Percentiles rank a stretch among this genome's conserved stretches.
Evolutionary conservation across 2,329 filamentous ascomycete genomes (phyloP).

Genomic region (Trichoderma koningii): DNA sequence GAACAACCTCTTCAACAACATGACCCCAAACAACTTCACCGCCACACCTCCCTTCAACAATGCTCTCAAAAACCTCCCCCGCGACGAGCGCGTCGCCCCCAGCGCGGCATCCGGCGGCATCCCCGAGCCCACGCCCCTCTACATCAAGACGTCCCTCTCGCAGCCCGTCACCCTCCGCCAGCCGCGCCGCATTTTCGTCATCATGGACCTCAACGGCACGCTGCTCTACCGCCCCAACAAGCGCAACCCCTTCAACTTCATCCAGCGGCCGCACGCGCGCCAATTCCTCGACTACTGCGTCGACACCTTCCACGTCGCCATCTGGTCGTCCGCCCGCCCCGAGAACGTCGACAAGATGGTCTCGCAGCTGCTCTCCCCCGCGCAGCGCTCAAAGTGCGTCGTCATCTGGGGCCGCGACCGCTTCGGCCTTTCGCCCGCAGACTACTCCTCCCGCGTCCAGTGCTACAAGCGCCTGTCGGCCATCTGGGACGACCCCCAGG

Average conservation of each 20-base stretch:
- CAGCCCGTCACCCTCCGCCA: conserved; percentile 45
- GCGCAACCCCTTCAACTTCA: conserved; percentile 53
- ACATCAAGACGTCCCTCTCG: conserved; percentile 58
- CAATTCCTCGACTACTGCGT: conserved; percentile 75
- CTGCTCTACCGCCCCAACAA: conserved; percentile 70
- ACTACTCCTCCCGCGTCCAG: conserved; percentile 73
- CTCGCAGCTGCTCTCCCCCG: conserved; percentile 59
- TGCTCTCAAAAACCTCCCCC: neutral
- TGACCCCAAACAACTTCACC: neutral
- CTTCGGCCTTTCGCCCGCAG: conserved; percentile 63
- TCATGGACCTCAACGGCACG: conserved; percentile 93
- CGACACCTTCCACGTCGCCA: conserved; percentile 73
- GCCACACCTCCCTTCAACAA: neutral
- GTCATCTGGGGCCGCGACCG: conserved; percentile 78
- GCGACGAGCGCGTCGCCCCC: conserved; percentile 31
- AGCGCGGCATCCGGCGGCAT: conserved; percentile 55
- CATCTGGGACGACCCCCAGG: conserved; percentile 63
- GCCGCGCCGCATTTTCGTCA: conserved; percentile 70
- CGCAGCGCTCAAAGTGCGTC: conserved; percentile 58
- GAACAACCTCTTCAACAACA: neutral
- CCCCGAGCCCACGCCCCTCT: conserved; percentile 61
- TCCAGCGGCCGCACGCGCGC: conserved; percentile 66
- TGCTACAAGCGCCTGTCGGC: conserved; percentile 83
- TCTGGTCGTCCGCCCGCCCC: conserved; percentile 86
- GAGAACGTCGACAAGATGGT: conserved; percentile 73